These are phyloP conservation scores for Senna siamea DNA, from an alignment of 306 rosid genomes.

Conservation along the genomic window DNA sequence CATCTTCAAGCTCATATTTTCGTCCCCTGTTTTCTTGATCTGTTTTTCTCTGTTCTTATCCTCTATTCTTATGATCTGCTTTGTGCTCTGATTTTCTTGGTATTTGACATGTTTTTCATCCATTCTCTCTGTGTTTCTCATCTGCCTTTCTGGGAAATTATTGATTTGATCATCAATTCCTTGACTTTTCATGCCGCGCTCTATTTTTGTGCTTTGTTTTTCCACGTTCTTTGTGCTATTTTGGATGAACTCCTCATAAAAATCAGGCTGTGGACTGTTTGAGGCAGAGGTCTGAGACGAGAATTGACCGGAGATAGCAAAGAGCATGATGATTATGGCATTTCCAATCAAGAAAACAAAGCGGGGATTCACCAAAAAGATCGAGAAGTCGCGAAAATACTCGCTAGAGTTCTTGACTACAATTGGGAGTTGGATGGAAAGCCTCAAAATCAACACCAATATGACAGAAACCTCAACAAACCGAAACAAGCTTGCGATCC, in stretches of 20 bases:
- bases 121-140: neutral
- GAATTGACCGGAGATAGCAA: constrained; percentile 65
- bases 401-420: constrained; percentile 65
- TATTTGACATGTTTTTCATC: neutral
- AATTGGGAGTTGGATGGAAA: constrained; percentile 56
- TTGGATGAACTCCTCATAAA: constrained; percentile 60
- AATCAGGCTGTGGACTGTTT: constrained; percentile 38
- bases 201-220: constrained; percentile 12
- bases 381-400: constrained; percentile 52
- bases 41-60: constrained; percentile 12
- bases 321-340: constrained; percentile 64
- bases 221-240: constrained; percentile 41
- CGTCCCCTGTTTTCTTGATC: constrained; percentile 34
- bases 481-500: constrained; percentile 56
- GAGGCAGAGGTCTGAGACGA: constrained; percentile 37
- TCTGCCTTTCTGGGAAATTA: neutral
- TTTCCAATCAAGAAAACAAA: constrained; percentile 80
- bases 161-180: neutral
- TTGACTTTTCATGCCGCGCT: constrained; percentile 45
- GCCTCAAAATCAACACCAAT: constrained; percentile 59
- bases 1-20: constrained; percentile 28
- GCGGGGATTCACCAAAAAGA: constrained; percentile 56
- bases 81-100: neutral
- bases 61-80: neutral
- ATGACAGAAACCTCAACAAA: constrained; percentile 58